phyloP scores from a whole-genome alignment of 23 red algal species.

The Gracilariopsis chorda region DNA sequence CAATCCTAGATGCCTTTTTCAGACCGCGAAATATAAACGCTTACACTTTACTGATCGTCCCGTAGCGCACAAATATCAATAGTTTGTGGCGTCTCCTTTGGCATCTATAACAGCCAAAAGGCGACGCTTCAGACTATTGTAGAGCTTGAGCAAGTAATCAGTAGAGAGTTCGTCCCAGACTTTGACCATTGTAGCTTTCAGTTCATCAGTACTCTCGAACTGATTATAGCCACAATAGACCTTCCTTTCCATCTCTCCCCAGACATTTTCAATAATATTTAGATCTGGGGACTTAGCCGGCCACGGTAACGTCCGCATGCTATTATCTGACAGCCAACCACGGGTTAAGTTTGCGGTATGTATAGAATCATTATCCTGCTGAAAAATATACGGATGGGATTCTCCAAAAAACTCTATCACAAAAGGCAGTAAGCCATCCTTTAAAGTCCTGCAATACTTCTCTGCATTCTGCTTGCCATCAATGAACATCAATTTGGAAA shows the following conservation, averaged over 20 bases:
- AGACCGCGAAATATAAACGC: too few species aligned
- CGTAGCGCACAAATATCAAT: too few species aligned
- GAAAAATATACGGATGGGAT: neutral
- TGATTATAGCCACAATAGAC: neutral
- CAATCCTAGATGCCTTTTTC: too few species aligned
- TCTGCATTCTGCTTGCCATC: neutral
- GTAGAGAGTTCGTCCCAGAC: neutral
- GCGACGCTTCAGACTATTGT: neutral
- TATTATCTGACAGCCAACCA: neutral
- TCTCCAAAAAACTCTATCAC: neutral
- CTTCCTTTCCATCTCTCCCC: too few species aligned
- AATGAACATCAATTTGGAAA: neutral
- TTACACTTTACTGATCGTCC: too few species aligned
- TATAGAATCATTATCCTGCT: neutral
- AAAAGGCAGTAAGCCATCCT: neutral
- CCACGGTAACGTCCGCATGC: neutral
- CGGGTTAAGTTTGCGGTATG: neutral
- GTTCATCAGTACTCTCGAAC: neutral
- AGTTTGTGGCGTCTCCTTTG: neutral
- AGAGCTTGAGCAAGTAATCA: neutral
- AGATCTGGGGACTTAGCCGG: too few species aligned
- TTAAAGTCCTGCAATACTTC: too few species aligned
- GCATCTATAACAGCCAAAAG: neutral
- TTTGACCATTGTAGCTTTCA: neutral
- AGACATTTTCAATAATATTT: slow-evolving; percentile 33